Percentiles rank a stretch among this genome's conserved stretches.
These are phyloP conservation scores for Suhomyces xylopsoci DNA, from an alignment of 805 yeast genomes.

Conservation along the genomic window DNA sequence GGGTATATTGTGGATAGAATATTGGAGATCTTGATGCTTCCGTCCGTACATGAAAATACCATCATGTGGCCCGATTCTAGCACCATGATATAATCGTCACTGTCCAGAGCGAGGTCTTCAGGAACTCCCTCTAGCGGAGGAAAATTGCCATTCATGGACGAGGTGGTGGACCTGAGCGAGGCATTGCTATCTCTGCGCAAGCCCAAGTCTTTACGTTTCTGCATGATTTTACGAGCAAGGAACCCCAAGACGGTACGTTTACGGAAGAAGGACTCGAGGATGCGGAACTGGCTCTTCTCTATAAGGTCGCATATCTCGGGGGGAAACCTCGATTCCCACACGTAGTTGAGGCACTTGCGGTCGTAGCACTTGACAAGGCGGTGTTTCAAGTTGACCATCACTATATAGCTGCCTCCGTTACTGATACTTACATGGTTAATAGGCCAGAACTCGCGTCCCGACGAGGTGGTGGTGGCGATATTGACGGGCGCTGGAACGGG, in stretches of 20 bases:
- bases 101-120: conserved; percentile 18
- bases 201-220: conserved; percentile 14
- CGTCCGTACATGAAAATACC: conserved; percentile 49
- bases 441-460: conserved; percentile 53
- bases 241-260: conserved; percentile 50
- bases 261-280: conserved; percentile 61
- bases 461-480: conserved; percentile 40
- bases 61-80: conserved; percentile 49
- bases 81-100: conserved; percentile 52
- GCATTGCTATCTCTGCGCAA: conserved; percentile 34
- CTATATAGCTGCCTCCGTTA: conserved; percentile 55
- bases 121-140: conserved; percentile 19
- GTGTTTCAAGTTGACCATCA: conserved; percentile 48
- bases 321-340: conserved; percentile 51
- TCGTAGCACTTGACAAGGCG: conserved; percentile 62
- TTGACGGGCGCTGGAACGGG: conserved; percentile 18
- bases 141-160: conserved; percentile 32
- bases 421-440: conserved; percentile 56
- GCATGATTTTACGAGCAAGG: conserved; percentile 31
- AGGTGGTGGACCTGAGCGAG: conserved; percentile 19
- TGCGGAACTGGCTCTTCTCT: conserved; percentile 25
- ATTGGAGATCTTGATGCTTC: conserved; percentile 33
- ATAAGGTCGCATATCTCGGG: conserved; percentile 23
- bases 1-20: conserved; percentile 20
- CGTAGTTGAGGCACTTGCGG: conserved; percentile 49